phyloP scores from a whole-genome alignment of 148 eudicot genomes.

The Chenopodium suecicum region DNA sequence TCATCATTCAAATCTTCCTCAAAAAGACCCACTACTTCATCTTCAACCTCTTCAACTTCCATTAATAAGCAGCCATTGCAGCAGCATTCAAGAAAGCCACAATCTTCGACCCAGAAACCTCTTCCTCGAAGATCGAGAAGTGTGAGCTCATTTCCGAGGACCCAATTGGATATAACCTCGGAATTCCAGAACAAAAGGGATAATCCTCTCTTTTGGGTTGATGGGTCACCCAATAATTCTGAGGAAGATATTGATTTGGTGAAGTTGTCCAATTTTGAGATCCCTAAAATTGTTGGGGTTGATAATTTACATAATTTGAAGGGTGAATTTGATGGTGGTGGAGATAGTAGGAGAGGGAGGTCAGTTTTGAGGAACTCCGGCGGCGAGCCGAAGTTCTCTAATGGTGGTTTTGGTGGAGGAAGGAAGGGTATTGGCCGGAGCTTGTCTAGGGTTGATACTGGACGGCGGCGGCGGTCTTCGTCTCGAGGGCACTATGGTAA shows the following conservation, averaged over 20 bases:
- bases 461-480: constrained; percentile 37
- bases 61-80: neutral
- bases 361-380: constrained; percentile 40
- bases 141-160: constrained; percentile 50
- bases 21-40: constrained; percentile 34
- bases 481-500: constrained; percentile 37
- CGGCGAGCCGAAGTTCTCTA: neutral
- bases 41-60: constrained; percentile 15
- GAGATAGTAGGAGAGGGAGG: constrained; percentile 53
- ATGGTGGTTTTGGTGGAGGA: constrained; percentile 24
- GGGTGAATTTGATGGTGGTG: constrained; percentile 8
- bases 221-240: constrained; percentile 29
- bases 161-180: constrained; percentile 33
- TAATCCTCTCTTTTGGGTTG: constrained; percentile 64
- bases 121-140: constrained; percentile 49
- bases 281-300: constrained; percentile 7
- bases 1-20: constrained; percentile 64
- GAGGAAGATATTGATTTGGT: constrained; percentile 24
- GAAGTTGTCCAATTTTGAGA: constrained; percentile 15
- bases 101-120: constrained; percentile 28
- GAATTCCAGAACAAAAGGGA: constrained; percentile 61
- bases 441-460: constrained; percentile 45
- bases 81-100: constrained; percentile 17
- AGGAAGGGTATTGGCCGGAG: constrained; percentile 41
- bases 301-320: neutral